Evolutionary conservation across 441 rosid species (phyloP).

Genomic region (Aleurites moluccanus): DNA sequence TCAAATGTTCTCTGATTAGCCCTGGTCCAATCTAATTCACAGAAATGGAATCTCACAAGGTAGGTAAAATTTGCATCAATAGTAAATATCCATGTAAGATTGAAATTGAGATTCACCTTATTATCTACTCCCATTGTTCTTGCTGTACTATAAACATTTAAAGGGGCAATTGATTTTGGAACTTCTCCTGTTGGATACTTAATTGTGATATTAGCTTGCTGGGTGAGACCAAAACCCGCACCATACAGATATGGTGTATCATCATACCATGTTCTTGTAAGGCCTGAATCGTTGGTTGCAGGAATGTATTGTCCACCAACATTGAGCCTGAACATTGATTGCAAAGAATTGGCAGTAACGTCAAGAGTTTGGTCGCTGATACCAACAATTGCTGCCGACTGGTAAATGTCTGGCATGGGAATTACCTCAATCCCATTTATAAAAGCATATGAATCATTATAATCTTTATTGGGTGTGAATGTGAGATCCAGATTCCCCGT

Average conservation of each 20-base stretch:
- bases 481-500: constrained; percentile 47
- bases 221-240: constrained; percentile 42
- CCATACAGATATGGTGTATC: constrained; percentile 62
- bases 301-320: constrained; percentile 66
- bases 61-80: constrained; percentile 60
- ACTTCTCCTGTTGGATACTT: constrained; percentile 35
- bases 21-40: constrained; percentile 39
- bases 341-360: constrained; percentile 31
- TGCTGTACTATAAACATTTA: constrained; percentile 53
- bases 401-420: constrained; percentile 52
- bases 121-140: constrained; percentile 53
- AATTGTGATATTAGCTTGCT: constrained; percentile 24
- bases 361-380: constrained; percentile 37
- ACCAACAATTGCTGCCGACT: constrained; percentile 45
- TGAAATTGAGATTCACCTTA: constrained; percentile 42
- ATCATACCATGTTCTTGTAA: constrained; percentile 59
- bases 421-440: constrained; percentile 70
- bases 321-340: constrained; percentile 59
- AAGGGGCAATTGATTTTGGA: constrained; percentile 47
- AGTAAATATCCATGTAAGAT: constrained; percentile 66
- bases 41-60: constrained; percentile 61
- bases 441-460: constrained; percentile 53
- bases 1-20: constrained; percentile 59
- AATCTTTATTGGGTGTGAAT: constrained; percentile 46
- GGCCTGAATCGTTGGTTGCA: constrained; percentile 48